phyloP scores from a whole-genome alignment of 805 yeast species.

The Candida sphagnicola region DNA sequence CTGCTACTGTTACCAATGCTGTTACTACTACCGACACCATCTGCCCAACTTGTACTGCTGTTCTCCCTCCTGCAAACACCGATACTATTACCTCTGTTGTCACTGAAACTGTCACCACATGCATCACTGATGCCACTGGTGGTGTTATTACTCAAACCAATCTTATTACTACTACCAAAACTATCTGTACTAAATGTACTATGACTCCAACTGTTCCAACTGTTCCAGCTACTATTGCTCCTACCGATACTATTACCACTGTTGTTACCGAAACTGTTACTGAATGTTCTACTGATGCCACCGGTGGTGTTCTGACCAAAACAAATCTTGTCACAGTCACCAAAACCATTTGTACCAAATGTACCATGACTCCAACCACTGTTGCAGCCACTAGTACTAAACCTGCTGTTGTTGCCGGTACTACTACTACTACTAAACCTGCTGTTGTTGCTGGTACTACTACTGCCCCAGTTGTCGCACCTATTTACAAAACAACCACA shows the following conservation, averaged over 20 bases:
- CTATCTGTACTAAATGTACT: slow-evolving; percentile 1
- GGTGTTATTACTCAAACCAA: background rate
- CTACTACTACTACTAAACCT: background rate
- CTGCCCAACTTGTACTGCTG: background rate
- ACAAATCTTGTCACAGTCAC: background rate
- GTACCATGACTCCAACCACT: background rate
- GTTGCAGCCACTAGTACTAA: background rate
- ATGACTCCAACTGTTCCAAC: background rate
- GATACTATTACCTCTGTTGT: slow-evolving; percentile 7
- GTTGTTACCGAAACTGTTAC: background rate
- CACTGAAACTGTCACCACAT: slow-evolving; percentile 2
- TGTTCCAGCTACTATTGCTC: background rate
- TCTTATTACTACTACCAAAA: background rate
- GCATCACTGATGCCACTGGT: background rate
- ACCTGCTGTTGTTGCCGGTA: background rate
- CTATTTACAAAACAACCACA: background rate
- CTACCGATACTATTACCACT: background rate
- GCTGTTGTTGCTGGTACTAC: background rate
- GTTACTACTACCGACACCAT: background rate
- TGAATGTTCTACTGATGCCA: background rate
- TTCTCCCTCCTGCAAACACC: background rate
- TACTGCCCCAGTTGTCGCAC: background rate
- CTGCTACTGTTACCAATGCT: background rate
- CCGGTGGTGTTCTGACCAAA: background rate
- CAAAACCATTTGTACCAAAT: background rate